Evolutionary conservation across 768 basidiomycete species (phyloP).

Genomic region (Lactarius deliciosus): DNA sequence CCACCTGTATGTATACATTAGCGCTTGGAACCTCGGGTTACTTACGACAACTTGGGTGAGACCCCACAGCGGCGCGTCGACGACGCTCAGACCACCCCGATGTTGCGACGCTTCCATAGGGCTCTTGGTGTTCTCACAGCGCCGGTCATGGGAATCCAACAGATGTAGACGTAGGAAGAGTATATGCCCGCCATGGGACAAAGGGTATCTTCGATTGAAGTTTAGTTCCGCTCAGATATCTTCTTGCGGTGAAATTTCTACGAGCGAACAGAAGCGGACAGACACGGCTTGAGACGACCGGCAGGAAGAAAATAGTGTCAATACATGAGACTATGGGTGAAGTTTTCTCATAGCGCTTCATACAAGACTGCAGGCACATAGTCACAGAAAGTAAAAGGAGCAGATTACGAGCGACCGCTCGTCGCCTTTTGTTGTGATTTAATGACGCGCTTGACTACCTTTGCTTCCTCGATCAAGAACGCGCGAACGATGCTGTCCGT

Average conservation of each 20-base stretch:
- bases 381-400: slow-evolving; percentile 1
- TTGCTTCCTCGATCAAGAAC: slow-evolving; percentile 99
- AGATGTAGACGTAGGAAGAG: too few relatives aligned
- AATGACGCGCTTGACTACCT: slow-evolving; percentile 99
- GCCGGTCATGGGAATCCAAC: too few relatives aligned
- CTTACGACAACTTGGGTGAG: too few relatives aligned
- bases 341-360: slow-evolving; percentile 9
- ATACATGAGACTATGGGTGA: background rate
- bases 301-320: background rate
- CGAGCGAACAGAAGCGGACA: too few relatives aligned
- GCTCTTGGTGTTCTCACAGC: too few relatives aligned
- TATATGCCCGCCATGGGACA: background rate
- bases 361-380: slow-evolving; percentile 9
- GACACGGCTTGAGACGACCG: too few relatives aligned
- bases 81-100: too few relatives aligned
- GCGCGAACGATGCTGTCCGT: slow-evolving; percentile 89
- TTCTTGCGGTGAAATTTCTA: too few relatives aligned
- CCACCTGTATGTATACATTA: too few relatives aligned
- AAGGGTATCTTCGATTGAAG: background rate
- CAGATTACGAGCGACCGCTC: slow-evolving; percentile 32
- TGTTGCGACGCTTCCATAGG: too few relatives aligned
- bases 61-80: too few relatives aligned
- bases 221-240: background rate
- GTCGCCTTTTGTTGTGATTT: slow-evolving; percentile 70
- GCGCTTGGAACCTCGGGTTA: too few relatives aligned